Conservation (phyloP, 2,329 filamentous ascomycete species). For the Juglanconis sp. region DNA sequence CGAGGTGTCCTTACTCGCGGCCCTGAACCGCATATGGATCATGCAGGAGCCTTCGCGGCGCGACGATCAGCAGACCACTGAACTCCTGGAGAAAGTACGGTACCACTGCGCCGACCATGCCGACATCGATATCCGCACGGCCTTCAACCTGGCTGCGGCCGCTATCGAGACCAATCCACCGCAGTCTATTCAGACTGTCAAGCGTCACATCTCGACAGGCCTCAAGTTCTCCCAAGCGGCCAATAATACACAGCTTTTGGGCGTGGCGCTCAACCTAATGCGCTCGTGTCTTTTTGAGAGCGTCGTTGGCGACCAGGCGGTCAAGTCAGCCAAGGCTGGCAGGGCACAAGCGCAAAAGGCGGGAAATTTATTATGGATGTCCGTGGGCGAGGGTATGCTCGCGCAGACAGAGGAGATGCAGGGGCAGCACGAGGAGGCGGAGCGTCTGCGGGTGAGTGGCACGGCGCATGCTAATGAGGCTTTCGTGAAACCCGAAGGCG, state of each 20-base stretch:
- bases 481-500: slow-evolving; percentile 5
- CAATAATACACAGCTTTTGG: slow-evolving; percentile 75
- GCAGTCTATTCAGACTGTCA: slow-evolving; percentile 70
- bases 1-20: slow-evolving; percentile 64
- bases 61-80: slow-evolving; percentile 55
- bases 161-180: slow-evolving; percentile 60
- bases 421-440: slow-evolving; percentile 46
- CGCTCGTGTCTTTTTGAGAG: slow-evolving; percentile 77
- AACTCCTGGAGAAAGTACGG: slow-evolving; percentile 63
- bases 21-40: slow-evolving; percentile 70
- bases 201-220: slow-evolving; percentile 72
- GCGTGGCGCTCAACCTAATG: slow-evolving; percentile 82
- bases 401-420: slow-evolving; percentile 72
- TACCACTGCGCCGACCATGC: slow-evolving; percentile 65
- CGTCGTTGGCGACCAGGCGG: slow-evolving; percentile 75
- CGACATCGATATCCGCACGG: slow-evolving; percentile 73
- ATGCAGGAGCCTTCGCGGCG: slow-evolving; percentile 60
- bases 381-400: slow-evolving; percentile 76
- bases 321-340: slow-evolving; percentile 72
- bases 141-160: slow-evolving; percentile 73
- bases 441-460: slow-evolving; percentile 9
- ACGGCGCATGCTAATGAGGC: slow-evolving; percentile 18
- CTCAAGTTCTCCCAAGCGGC: slow-evolving; percentile 67
- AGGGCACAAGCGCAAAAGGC: slow-evolving; percentile 65
- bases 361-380: slow-evolving; percentile 73